These are phyloP conservation scores for Sextonia rubra DNA, from an alignment of 164 flowering plant species.

Conservation along the genomic window DNA sequence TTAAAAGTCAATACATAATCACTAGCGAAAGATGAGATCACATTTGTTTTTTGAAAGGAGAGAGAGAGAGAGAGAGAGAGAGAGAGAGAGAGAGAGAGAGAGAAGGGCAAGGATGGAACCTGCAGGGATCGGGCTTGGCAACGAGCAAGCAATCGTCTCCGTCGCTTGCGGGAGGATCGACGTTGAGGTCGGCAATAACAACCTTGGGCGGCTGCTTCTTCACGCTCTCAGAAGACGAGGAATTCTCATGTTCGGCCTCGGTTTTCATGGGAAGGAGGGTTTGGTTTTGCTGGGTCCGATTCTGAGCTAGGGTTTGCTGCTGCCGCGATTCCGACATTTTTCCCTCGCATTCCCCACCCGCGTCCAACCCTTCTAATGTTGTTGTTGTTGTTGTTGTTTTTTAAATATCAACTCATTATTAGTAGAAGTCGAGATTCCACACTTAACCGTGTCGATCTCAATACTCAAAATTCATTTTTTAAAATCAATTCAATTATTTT, in stretches of 20 bases:
- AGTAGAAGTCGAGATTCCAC: too few relatives aligned
- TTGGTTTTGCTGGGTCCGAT: neutral
- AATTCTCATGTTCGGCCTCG: neutral
- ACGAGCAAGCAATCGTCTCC: slow-evolving; percentile 19
- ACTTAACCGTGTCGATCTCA: too few relatives aligned
- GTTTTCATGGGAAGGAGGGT: neutral
- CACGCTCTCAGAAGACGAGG: slow-evolving; percentile 8
- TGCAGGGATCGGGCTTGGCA: slow-evolving; percentile 8
- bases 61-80: slow-evolving; percentile 1
- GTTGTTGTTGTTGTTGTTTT: too few relatives aligned
- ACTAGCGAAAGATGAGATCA: too few relatives aligned
- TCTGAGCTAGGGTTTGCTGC: neutral
- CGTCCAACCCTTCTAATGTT: too few relatives aligned
- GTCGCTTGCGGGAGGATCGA: slow-evolving; percentile 55
- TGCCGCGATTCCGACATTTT: neutral
- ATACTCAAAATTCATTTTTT: too few relatives aligned
- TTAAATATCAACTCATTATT: too few relatives aligned
- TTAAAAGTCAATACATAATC: too few relatives aligned
- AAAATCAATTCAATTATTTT: too few relatives aligned
- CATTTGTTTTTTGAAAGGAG: neutral
- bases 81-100: neutral
- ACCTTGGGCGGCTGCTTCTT: slow-evolving; percentile 21
- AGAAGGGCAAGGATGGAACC: neutral
- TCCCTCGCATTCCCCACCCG: neutral
- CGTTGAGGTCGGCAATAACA: slow-evolving; percentile 65